Evolutionary conservation across 106 monocot species (phyloP), one percentile per base, ranked within the genome.

Genomic region (Ottelia alismoides): DNA sequence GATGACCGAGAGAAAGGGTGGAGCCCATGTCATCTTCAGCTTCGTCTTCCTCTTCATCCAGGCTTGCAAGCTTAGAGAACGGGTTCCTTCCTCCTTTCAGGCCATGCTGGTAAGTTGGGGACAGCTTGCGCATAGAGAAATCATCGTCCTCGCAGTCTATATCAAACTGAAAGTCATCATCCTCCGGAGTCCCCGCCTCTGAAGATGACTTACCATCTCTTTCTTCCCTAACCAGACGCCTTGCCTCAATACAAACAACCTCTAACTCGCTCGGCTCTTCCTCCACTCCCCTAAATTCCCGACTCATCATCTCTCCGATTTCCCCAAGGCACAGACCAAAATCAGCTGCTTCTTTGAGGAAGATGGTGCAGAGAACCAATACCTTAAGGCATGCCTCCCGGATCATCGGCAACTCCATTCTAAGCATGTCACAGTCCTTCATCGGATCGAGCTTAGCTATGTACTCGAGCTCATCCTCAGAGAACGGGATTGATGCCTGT

Each of bases 261-360:
- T n/a, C n/a, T n/a, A n/a, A n/a, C n/a, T n/a, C n/a, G n/a, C n/a
- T n/a, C n/a, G n/a, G n/a, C n/a, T n/a, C n/a, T n/a, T n/a, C n/a
- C 78, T 19, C 74, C 78, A 25, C 62, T 51, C 0, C 73, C 64
- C 27, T 57, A 55, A 52, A 75, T 62, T 26, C 77, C 74, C 78
- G n/a, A n/a, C n/a, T 89, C 96, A 98, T 85, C 96, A 98, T 98
- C 48, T 62, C 62, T 1, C 89, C 96, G 53, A 98, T 77, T 28
- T 98, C 89, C 0, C 81, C 78, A 45, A 89, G 56, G 64, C 89
- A 82, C 29, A 98, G 89, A 3, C 89, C 89, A 1, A 64, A 70
- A 0, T 31, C 69, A 3, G 61, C 82, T 0, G 96, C 85, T 1
- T 31, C 27, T 46, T 90, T 82, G 51, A 98, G 56, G 63, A 89